Conservation (phyloP, 2,329 filamentous ascomycete species). For the Claviceps capensis region DNA sequence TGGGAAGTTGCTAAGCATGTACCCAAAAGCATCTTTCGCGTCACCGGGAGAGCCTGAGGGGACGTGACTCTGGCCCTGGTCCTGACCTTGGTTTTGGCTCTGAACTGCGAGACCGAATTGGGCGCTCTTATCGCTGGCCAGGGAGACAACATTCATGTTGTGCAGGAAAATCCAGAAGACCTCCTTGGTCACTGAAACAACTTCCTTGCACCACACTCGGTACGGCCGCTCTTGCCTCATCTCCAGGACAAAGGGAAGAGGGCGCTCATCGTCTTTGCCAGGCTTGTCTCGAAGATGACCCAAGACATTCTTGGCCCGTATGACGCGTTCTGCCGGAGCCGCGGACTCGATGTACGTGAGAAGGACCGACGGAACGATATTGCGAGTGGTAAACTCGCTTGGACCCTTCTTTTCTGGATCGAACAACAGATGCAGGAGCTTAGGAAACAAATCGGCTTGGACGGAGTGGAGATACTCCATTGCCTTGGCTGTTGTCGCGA, state of each 20-base stretch:
- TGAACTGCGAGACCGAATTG: slow-evolving; percentile 7
- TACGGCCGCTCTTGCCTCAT: slow-evolving; percentile 84
- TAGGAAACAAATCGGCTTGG: slow-evolving; percentile 70
- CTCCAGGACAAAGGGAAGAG: slow-evolving; percentile 74
- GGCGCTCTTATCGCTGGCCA: slow-evolving; percentile 32
- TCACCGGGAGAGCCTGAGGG: background rate
- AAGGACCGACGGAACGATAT: slow-evolving; percentile 76
- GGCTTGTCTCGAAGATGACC: slow-evolving; percentile 68
- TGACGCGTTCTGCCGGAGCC: slow-evolving; percentile 43
- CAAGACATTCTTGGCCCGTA: slow-evolving; percentile 61
- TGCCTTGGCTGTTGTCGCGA: slow-evolving; percentile 82
- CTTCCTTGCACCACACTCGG: slow-evolving; percentile 86
- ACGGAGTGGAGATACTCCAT: slow-evolving; percentile 70
- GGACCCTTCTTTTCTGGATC: slow-evolving; percentile 97
- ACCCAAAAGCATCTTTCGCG: slow-evolving; percentile 35
- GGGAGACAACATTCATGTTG: slow-evolving; percentile 73
- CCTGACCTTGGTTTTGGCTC: too few species aligned
- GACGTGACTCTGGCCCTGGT: slow-evolving; percentile 1
- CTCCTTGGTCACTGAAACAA: slow-evolving; percentile 86
- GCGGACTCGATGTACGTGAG: slow-evolving; percentile 75
- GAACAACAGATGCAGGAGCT: slow-evolving; percentile 77
- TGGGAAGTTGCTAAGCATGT: slow-evolving; percentile 65
- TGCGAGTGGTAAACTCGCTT: slow-evolving; percentile 87
- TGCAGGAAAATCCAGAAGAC: slow-evolving; percentile 99
- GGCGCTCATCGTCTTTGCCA: slow-evolving; percentile 59